A percentile compares a stretch with the other conserved stretches of the same genome.
phyloP scores from a whole-genome alignment of 805 yeast species.

The Suhomyces sp. region DNA sequence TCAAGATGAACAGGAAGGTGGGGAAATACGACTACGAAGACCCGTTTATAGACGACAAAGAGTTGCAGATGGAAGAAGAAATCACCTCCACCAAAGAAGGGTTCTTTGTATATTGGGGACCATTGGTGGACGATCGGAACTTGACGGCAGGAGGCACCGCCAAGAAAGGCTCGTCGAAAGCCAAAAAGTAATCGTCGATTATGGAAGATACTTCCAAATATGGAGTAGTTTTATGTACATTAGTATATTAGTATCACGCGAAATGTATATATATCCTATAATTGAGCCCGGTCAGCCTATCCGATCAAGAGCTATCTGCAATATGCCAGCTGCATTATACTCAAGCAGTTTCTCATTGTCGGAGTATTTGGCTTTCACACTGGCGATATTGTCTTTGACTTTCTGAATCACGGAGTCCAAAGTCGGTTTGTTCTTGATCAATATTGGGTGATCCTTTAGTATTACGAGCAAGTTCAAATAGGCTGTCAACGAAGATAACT shows the following conservation, averaged over 20 bases:
- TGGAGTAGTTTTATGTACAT: background rate
- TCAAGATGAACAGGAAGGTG: constrained; percentile 62
- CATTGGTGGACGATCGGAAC: constrained; percentile 58
- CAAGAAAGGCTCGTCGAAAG: constrained; percentile 27
- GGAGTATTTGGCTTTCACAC: constrained; percentile 17
- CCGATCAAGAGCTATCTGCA: constrained; percentile 35
- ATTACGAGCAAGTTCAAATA: constrained; percentile 53
- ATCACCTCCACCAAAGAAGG: constrained; percentile 93
- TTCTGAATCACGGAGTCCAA: constrained; percentile 14
- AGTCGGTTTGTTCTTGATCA: constrained; percentile 13
- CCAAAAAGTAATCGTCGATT: constrained; percentile 21
- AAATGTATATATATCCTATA: background rate
- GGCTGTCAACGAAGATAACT: constrained; percentile 48
- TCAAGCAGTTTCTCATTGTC: constrained; percentile 17
- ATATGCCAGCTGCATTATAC: constrained; percentile 32
- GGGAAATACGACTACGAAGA: constrained; percentile 92
- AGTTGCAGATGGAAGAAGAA: constrained; percentile 88
- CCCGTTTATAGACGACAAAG: constrained; percentile 96
- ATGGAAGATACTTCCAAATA: too few species aligned
- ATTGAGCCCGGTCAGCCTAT: constrained; percentile 10
- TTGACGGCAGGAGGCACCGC: constrained; percentile 6
- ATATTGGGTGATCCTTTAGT: constrained; percentile 21
- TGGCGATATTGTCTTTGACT: constrained; percentile 14
- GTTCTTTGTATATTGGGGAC: constrained; percentile 93
- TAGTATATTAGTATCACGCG: background rate